Percentiles rank a stretch among this genome's conserved stretches.
Conservation (phyloP, 2,329 filamentous ascomycete genomes). For the Neonectria faginata region DNA sequence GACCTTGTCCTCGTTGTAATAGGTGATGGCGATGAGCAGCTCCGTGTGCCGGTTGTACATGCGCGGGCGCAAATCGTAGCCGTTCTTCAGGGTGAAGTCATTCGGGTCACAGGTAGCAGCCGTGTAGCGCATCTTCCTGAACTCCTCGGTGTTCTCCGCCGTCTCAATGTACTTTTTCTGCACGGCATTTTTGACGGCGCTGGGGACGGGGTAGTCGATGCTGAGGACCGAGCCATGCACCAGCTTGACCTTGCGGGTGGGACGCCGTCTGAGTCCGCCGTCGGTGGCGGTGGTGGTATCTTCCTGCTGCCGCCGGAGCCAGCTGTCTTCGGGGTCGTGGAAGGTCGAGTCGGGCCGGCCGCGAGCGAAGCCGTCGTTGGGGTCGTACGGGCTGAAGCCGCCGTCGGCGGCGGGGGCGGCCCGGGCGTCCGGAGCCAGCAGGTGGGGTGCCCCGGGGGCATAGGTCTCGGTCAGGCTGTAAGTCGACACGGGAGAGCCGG, state of each 20-base stretch:
- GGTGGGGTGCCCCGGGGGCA: background rate
- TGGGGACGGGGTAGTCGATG: slow-evolving; percentile 14
- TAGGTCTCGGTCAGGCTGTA: slow-evolving; percentile 1
- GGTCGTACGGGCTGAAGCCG: background rate
- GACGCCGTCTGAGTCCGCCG: background rate
- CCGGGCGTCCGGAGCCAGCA: background rate
- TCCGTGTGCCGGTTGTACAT: slow-evolving; percentile 18
- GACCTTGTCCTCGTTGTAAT: slow-evolving; percentile 20
- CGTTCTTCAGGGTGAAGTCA: slow-evolving; percentile 14
- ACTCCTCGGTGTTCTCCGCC: slow-evolving; percentile 4
- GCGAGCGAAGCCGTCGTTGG: background rate
- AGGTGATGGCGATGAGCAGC: slow-evolving; percentile 10
- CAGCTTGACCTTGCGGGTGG: slow-evolving; percentile 7
- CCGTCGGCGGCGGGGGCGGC: background rate
- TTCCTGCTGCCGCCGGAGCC: slow-evolving; percentile 6
- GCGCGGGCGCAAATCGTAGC: slow-evolving; percentile 11
- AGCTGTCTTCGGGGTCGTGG: slow-evolving; percentile 3
- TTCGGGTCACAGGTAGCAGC: slow-evolving; percentile 13
- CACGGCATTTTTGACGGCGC: slow-evolving; percentile 12
- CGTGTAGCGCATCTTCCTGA: slow-evolving; percentile 9
- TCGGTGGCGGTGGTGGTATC: background rate
- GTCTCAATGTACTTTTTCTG: background rate
- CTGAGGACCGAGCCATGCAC: slow-evolving; percentile 8
- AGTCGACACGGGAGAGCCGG: slow-evolving; percentile 2
- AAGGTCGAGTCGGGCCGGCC: background rate